Base-by-base conservation (phyloP, 192 early-diverging fungal species). In the Phycomyces blakesleeanus region DNA sequence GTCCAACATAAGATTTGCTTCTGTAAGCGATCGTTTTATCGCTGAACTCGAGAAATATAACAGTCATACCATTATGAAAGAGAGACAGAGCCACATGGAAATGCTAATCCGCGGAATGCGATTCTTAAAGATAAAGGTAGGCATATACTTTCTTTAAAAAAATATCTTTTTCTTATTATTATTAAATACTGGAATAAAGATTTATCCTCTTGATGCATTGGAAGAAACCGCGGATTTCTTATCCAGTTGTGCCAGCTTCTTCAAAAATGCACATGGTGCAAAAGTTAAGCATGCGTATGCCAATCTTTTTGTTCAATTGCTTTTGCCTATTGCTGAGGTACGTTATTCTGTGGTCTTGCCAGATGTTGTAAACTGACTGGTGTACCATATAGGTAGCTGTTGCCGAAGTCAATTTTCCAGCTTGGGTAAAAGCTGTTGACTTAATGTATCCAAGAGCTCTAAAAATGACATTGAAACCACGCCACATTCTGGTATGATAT, bases 161-260 rank as follows among this genome's bases (percentile, higher is more conserved):
- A 2, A 34, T 34, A n/a, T 11, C 11, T 18, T 47, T 11, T 18
- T 47, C 11, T 47, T n/a, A n/a, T 3, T 47, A 41, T 39, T 0
- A 26, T 29, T 50, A 51, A 15, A 49, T 34, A 44, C 38, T 18
- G 15, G 4, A 60, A 37, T 52, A 53, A 51, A 92, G 78, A 87
- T 99, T 16, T 98, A 94, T 74, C 97, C 97, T 0, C 87, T 94
- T 71, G 89, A 93, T 40, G 85, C 87, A 18, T 67, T 99, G 60
- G 96, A 98, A 64, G 96, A 97, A 68, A 91, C 93, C 5, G 91
- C 93, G 8, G 93, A 96, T 57, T 99, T 99, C 73, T 68, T 99
- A 40, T 80, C 92, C 26, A 92, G 88, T 65, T 91, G 89, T 56
- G 94, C 93, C 40, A 85, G 88, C 60, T 93, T 95, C 71, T 95